phyloP scores from a whole-genome alignment of 2,329 filamentous ascomycete species.

The Sphaerulina musiva region DNA sequence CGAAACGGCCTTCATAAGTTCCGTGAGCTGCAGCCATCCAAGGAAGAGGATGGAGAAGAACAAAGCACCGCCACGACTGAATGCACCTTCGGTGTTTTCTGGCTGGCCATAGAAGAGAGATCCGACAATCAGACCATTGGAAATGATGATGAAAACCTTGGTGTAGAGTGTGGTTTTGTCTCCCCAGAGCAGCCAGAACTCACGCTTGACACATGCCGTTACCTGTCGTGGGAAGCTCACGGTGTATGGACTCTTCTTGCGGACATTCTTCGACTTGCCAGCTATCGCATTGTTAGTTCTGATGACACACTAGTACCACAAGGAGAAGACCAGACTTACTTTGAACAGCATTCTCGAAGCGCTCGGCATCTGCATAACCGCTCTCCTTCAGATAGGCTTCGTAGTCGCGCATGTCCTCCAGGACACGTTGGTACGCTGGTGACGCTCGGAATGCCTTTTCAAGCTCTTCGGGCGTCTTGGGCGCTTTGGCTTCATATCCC shows the following conservation, averaged over 20 bases:
- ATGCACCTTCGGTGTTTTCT: slow-evolving; percentile 54
- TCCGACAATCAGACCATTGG: slow-evolving; percentile 68
- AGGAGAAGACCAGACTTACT: not conserved
- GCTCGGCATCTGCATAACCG: slow-evolving; percentile 54
- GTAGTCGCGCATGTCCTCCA: slow-evolving; percentile 56
- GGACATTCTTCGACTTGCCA: slow-evolving; percentile 58
- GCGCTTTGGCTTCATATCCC: slow-evolving; percentile 59
- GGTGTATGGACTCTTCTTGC: slow-evolving; percentile 67
- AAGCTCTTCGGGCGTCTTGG: slow-evolving; percentile 63
- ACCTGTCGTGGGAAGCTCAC: slow-evolving; percentile 69
- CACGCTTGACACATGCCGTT: slow-evolving; percentile 59
- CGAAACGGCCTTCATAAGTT: slow-evolving; percentile 70
- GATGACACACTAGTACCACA: not conserved
- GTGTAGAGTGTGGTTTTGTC: slow-evolving; percentile 70
- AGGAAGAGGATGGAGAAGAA: slow-evolving; percentile 64
- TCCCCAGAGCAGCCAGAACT: slow-evolving; percentile 72
- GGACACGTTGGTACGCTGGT: slow-evolving; percentile 53
- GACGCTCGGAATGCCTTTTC: slow-evolving; percentile 61
- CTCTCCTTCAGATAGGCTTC: slow-evolving; percentile 53
- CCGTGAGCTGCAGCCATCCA: slow-evolving; percentile 65
- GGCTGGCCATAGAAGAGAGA: slow-evolving; percentile 69
- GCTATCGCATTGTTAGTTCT: slow-evolving; percentile 20
- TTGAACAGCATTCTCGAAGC: slow-evolving; percentile 57
- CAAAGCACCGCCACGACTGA: slow-evolving; percentile 55
- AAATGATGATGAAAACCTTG: slow-evolving; percentile 71